Base-by-base conservation (phyloP, 225 moss, liverwort and hornwort genomes). In the Takakia lepidozioides region DNA sequence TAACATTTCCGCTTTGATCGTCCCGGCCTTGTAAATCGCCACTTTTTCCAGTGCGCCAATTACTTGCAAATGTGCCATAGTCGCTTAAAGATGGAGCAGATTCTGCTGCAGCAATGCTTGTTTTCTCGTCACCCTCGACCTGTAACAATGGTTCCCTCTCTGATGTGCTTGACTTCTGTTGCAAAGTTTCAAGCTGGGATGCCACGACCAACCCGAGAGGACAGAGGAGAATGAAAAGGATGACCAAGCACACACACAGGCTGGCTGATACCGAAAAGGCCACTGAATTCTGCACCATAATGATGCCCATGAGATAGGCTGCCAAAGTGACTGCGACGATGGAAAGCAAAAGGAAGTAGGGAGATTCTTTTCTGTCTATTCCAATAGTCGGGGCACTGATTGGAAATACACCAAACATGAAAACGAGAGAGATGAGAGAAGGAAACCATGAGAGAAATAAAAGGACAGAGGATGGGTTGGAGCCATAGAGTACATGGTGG, bases 391-490 rank as follows among this genome's bases (percentile, higher is more conserved):
- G 6, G n/a, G 1, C 19, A 2, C 15, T 25, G 1, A 7, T 20
- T 0, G 58, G 38, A 17, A 48, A 54, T 3, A 1, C 50, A 1
- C 28, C 45, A 21, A 64, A 78, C n/a, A n/a, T n/a, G 30, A 65
- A 73, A 24, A 67, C 4, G n/a, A 55, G 72, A 1, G 65, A 59
- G 15, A 43, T 7, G 1, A 55, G 49, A 0, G 69, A 25, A 0
- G 75, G 75, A 18, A 75, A 75, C 75, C 75, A 75, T 1, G 54
- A 29, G 1, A 75, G 25, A 10, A 75, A 75, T 8, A 66, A 16
- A 29, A 75, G 51, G 20, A 75, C 38, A 14, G 41, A 40, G 6
- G 57, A 54, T 2, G 46, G 21, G 8, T 40, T 17, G 0, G 16
- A 24, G 14, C 38, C 45, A 11, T 66, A 61, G 2, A 75, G 1